Base-by-base conservation (phyloP, 345 rosid genomes). In the Bruguiera parviflora region DNA sequence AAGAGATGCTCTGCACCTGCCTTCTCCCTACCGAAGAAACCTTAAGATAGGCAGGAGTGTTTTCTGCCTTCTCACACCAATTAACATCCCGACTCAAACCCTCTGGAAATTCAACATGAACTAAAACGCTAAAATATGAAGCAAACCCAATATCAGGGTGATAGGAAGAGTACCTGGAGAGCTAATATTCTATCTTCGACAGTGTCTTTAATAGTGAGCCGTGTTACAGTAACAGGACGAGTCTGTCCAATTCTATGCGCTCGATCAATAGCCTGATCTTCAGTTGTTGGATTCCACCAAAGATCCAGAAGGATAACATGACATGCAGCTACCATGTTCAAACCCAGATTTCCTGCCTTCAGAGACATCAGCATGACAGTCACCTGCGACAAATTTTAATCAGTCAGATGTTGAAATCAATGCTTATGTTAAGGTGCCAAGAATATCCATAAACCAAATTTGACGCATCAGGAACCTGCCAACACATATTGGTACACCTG, bases 191-290 rank as follows among this genome's bases (percentile, higher is more conserved):
- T 84, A 79, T 92, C 99, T 78, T 95, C 99, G 0, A 95, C 96
- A 0, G 97, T 88, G 75, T 92, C 81, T 75, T 73, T 88, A 25
- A 95, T 78, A 22, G 99, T 92, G 31, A 95, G 81, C 59, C 97
- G 90, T 60, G 97, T 88, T 49, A 94, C 96, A 65, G 88, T 94
- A 67, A 94, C 96, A 24, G 97, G 86, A 71, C 93, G 92, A 55
- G 98, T 94, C 84, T 94, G 97, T 74, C 98, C 98, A 73, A 94
- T 94, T 76, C 98, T 89, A 83, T 91, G 98, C 52, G 98, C 96
- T 77, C 97, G 85, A 76, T 94, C 98, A 64, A 94, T 72, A 75
- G 99, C 97, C 82, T 94, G 96, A 81, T 94, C 96, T 85, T 89
- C 96, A 2, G 99, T 89, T 49, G 96, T 87, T 68, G 99, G 99